A percentile compares a stretch with the other conserved stretches of the same genome.
Conservation (phyloP, 192 early-diverging fungal species). For the Gamsiella multidivaricata region DNA sequence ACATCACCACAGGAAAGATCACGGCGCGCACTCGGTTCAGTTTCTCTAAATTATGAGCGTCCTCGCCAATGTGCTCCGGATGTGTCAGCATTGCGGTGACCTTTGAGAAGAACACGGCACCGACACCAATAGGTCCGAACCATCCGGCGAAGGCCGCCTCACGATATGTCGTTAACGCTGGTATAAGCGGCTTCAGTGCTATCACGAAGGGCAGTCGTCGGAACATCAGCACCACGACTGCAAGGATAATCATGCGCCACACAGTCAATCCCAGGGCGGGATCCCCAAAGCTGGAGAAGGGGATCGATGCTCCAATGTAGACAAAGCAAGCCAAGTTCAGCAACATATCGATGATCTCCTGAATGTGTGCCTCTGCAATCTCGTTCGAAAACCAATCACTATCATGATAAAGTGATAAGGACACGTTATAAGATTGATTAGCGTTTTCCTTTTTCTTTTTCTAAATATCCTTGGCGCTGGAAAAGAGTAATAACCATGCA, state of each 20-base stretch:
- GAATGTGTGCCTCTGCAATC: conserved; percentile 83
- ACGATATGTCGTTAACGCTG: conserved; percentile 74
- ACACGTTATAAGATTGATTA: not conserved
- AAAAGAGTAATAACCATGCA: not conserved
- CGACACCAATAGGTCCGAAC: conserved; percentile 91
- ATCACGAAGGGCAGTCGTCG: conserved; percentile 81
- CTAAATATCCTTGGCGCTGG: not conserved
- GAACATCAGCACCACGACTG: conserved; percentile 73
- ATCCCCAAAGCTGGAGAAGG: conserved; percentile 74
- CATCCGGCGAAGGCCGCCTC: conserved; percentile 89
- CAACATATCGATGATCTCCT: conserved; percentile 91
- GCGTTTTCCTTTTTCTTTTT: not conserved
- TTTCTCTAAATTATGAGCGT: not conserved
- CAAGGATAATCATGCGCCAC: conserved; percentile 76
- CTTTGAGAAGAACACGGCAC: conserved; percentile 64
- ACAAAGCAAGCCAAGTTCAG: conserved; percentile 91
- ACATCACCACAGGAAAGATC: conserved; percentile 70
- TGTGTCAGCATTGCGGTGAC: conserved; percentile 41
- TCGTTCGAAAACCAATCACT: conserved; percentile 89
- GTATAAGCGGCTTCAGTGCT: conserved; percentile 69
- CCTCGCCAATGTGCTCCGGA: conserved; percentile 23
- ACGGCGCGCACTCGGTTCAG: conserved; percentile 31
- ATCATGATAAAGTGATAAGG: not conserved
- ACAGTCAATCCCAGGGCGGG: conserved; percentile 62
- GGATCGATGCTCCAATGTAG: conserved; percentile 84